These are phyloP conservation scores for Plantago major DNA, from an alignment of 257 asterid species.

Conservation along the genomic window DNA sequence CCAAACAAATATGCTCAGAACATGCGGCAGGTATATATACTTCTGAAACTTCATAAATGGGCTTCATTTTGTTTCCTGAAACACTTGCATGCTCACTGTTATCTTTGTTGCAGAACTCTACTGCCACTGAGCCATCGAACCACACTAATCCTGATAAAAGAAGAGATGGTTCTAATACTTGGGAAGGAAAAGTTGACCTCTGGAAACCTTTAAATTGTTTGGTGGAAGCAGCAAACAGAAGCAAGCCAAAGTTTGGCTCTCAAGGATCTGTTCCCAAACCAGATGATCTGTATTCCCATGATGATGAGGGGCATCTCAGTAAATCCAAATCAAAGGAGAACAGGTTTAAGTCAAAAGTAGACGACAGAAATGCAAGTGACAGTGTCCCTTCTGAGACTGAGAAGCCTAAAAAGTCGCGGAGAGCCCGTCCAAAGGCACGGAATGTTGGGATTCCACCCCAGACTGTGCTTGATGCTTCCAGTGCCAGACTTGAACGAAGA, in stretches of 20 bases:
- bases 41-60: conserved; percentile 8
- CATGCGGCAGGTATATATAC: conserved; percentile 54
- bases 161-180: conserved; percentile 43
- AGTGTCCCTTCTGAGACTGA: conserved; percentile 48
- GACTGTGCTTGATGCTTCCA: conserved; percentile 61
- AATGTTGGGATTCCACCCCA: conserved; percentile 62
- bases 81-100: conserved; percentile 19
- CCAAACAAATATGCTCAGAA: conserved; percentile 54
- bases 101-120: conserved; percentile 49
- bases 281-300: conserved; percentile 45
- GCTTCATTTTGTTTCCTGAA: neutral
- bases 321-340: conserved; percentile 60
- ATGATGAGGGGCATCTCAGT: conserved; percentile 44
- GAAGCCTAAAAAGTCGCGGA: conserved; percentile 67
- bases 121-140: conserved; percentile 55
- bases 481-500: conserved; percentile 47
- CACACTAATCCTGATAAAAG: conserved; percentile 40
- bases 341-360: conserved; percentile 56
- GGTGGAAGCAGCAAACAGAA: conserved; percentile 95
- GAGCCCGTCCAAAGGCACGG: conserved; percentile 54
- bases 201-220: conserved; percentile 95
- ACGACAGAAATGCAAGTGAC: conserved; percentile 49
- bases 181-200: conserved; percentile 79
- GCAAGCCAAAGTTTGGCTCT: conserved; percentile 57
- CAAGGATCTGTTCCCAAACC: conserved; percentile 61